Base-by-base conservation (phyloP, 2,329 filamentous ascomycete genomes). In the Aureobasidium subglaciale region DNA sequence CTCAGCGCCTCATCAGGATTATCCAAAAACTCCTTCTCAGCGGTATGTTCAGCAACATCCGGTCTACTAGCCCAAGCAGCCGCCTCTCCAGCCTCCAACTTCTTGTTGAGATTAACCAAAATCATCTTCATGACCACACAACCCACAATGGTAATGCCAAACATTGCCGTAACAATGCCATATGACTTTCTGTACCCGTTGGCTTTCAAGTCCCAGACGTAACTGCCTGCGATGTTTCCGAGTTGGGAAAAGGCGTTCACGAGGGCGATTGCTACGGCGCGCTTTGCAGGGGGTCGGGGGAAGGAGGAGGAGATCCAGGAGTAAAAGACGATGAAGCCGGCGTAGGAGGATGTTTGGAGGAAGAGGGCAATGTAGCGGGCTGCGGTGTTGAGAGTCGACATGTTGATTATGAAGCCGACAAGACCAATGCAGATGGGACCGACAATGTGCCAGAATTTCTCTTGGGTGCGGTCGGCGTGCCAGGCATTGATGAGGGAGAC, bases 121-220 rank as follows among this genome's bases (percentile, higher is more conserved):
- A 61, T 53, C 18, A 65, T 52, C 29, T 61, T 62, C 38, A 62
- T 62, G 8, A 60, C 52, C 24, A 63, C 55, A 38, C 58, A 83
- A 5, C 80, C 80, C 0, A 73, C 32, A 29, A 83, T 77, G 0
- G 82, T 80, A 37, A 82, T 62, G 3, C 79, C 80, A 63, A 84
- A 85, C 82, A 85, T 85, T 63, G 80, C 73, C 13, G 78, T 76
- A 5, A 85, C 83, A 56, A 86, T 82, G 4, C 80, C 82, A 62
- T 85, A 85, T 59, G 80, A 84, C 70, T 81, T 78, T 60, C 82
- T 76, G 71, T 76, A 85, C 0, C 83, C 83, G 59, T 85, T 77
- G 0, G 76, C 80, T 22, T 73, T 70, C 48, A 85, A 72, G 52
- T 75, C 70, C 82, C 82, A 85, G 3, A 85, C 82, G 62, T 85